Percentiles rank a stretch among this genome's conserved stretches.
These are phyloP conservation scores for Aspergillus sp. DNA, from an alignment of 2,329 filamentous ascomycete species.

Conservation along the genomic window DNA sequence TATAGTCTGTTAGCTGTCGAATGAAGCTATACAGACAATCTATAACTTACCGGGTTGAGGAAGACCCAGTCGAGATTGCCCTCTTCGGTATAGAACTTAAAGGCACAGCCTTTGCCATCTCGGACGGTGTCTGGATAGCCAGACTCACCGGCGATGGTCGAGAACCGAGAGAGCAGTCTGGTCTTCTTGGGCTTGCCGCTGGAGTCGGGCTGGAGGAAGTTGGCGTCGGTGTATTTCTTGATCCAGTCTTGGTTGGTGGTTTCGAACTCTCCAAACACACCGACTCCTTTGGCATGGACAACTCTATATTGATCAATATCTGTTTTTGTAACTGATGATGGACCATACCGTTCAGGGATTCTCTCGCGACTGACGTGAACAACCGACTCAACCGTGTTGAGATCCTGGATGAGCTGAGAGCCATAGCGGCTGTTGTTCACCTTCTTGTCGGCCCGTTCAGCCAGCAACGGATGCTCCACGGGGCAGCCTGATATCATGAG, in stretches of 20 bases:
- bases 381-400: background rate
- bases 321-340: background rate
- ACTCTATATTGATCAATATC: background rate
- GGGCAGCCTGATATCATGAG: background rate
- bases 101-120: background rate
- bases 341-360: constrained; percentile 5
- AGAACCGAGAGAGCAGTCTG: background rate
- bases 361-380: background rate
- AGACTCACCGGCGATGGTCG: background rate
- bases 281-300: constrained; percentile 1
- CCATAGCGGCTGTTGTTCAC: background rate
- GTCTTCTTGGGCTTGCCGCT: background rate
- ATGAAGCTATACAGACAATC: background rate
- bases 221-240: background rate
- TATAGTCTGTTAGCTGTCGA: background rate
- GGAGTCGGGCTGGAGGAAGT: background rate
- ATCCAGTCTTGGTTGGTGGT: background rate
- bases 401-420: background rate
- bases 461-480: background rate
- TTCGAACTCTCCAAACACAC: background rate
- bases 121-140: background rate
- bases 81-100: background rate
- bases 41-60: constrained; percentile 1
- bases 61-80: constrained; percentile 3
- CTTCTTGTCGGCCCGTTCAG: background rate